A percentile compares a stretch with the other conserved stretches of the same genome.
Evolutionary conservation across 306 rosid species (phyloP).

Genomic region (Glycine tomentella): DNA sequence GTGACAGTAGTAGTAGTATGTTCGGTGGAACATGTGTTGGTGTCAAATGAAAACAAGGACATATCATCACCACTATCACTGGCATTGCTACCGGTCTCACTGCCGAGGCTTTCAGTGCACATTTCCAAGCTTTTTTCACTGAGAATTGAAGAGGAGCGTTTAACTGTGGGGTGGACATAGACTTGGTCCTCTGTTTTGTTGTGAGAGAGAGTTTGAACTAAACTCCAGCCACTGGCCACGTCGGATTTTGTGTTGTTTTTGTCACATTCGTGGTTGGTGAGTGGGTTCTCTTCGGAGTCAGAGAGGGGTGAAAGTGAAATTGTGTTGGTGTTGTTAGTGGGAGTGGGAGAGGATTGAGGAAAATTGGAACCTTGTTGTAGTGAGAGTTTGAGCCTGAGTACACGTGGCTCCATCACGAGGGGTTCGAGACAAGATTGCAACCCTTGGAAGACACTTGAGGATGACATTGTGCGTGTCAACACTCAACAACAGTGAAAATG

Average conservation of each 20-base stretch:
- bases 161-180: constrained; percentile 70
- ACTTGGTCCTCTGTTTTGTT: constrained; percentile 47
- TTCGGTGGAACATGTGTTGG: background rate
- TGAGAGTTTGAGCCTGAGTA: constrained; percentile 59
- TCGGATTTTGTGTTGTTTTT: constrained; percentile 12
- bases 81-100: constrained; percentile 76
- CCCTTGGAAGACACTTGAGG: constrained; percentile 61
- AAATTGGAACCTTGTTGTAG: constrained; percentile 51
- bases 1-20: background rate
- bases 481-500: constrained; percentile 1
- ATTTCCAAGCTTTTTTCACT: constrained; percentile 74
- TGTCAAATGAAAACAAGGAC: constrained; percentile 42
- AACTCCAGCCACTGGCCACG: constrained; percentile 53
- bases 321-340: background rate
- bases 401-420: constrained; percentile 48
- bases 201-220: constrained; percentile 55
- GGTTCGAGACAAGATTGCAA: constrained; percentile 68
- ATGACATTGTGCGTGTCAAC: constrained; percentile 52
- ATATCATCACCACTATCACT: constrained; percentile 48
- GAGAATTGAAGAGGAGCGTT: constrained; percentile 62
- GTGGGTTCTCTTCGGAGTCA: constrained; percentile 25
- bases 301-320: background rate
- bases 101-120: constrained; percentile 90
- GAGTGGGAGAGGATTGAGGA: constrained; percentile 14
- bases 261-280: constrained; percentile 26